Base-by-base conservation (phyloP, 148 eudicot genomes). In the Amaranthus hypochondriacus region DNA sequence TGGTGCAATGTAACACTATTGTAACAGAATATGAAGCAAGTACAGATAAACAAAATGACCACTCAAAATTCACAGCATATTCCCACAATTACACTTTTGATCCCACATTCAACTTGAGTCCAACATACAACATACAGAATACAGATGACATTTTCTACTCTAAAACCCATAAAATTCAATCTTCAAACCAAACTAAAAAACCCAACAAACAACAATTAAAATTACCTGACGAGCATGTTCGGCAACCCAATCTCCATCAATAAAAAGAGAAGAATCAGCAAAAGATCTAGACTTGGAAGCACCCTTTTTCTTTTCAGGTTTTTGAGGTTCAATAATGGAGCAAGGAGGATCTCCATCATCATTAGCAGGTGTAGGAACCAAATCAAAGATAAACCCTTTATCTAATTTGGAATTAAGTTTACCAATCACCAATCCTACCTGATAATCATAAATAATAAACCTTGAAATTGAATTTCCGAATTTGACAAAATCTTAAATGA, bases 151-250 rank as follows among this genome's bases (percentile, higher is more conserved):
- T 51, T 7, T 14, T n/a, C 50, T 46, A 2, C 58, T 28, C 39
- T 0, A 28, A 28, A 28, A 28, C 39, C 39, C 39, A 28, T 28
- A 21, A 28, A 44, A 63, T 10, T 21, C 21, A 61, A 73, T 5
- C 48, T 9, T 7, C 12, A n/a, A 55, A 43, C 2, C 9, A 54
- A 51, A 7, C 0, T 3, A 61, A 49, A 49, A 2, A 9, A 14
- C 7, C 1, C 3, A 7, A 58, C 7, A 60, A 58, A 39, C 59
- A 11, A 18, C 28, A 5, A 43, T n/a, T 51, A 9, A 28, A 28
- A 28, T 4, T 48, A 93, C 98, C 98, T 95, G 97, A 66, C 98
- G 89, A 76, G 98, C 98, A 28, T 95, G 98, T 74, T 95, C 98
- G 52, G 89, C 81, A 15, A 95, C 86, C 98, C 98, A 95, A 51